phyloP scores from a whole-genome alignment of 495 filamentous ascomycete genomes.

The Xylaria telfairii region DNA sequence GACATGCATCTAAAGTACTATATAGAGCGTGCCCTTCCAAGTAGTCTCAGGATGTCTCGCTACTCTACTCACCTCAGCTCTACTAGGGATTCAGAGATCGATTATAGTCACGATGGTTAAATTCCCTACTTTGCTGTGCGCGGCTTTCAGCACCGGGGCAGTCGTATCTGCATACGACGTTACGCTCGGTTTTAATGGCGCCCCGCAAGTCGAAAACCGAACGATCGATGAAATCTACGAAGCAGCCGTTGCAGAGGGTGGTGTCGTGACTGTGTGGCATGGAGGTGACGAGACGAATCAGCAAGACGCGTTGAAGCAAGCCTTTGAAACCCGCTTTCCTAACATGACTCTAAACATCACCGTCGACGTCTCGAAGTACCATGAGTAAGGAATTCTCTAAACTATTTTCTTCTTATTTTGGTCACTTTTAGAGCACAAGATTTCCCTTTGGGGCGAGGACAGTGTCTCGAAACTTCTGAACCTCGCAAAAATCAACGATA shows the following conservation, averaged over 20 bases:
- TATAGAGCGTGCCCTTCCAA: background rate
- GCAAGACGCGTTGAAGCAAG: slow-evolving; percentile 35
- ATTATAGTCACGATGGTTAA: background rate
- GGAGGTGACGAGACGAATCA: slow-evolving; percentile 44
- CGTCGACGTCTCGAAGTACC: slow-evolving; percentile 48
- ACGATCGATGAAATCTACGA: slow-evolving; percentile 45
- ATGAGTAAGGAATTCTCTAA: no score
- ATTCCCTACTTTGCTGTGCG: background rate
- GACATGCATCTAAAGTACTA: background rate
- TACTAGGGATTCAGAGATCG: background rate
- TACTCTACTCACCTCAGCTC: background rate
- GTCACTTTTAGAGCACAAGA: no score
- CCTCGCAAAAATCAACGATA: no score
- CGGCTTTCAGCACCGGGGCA: background rate
- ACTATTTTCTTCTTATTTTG: no score
- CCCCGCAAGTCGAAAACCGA: slow-evolving; percentile 37
- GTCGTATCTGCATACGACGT: slow-evolving; percentile 25
- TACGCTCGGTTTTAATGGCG: slow-evolving; percentile 22
- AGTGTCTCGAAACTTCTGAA: no score
- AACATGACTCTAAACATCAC: slow-evolving; percentile 46
- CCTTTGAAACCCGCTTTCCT: slow-evolving; percentile 42
- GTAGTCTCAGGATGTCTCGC: background rate
- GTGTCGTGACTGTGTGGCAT: slow-evolving; percentile 38
- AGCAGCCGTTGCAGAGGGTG: slow-evolving; percentile 42
- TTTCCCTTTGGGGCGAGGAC: no score